Evolutionary conservation across 2,329 filamentous ascomycete species (phyloP).

Genomic region (Phaeoacremonium minimum): DNA sequence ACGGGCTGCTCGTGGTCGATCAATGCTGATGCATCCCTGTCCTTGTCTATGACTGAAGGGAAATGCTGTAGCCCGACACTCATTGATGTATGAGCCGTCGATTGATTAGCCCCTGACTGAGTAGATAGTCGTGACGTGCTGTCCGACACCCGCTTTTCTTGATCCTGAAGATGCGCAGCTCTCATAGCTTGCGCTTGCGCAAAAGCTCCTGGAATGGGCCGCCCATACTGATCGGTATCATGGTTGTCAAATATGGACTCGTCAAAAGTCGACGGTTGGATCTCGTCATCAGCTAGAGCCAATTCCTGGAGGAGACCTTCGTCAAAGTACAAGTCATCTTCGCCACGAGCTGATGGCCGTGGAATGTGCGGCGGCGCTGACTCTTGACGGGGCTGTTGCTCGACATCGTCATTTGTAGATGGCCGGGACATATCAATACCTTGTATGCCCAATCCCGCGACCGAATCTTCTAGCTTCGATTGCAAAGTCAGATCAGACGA

Average conservation of each 20-base stretch:
- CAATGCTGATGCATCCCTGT: slow-evolving; percentile 3
- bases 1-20: slow-evolving; percentile 8
- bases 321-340: slow-evolving; percentile 68
- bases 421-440: slow-evolving; percentile 19
- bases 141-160: slow-evolving; percentile 41
- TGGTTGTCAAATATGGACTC: slow-evolving; percentile 70
- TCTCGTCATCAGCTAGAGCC: slow-evolving; percentile 43
- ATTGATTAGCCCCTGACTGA: slow-evolving; percentile 36
- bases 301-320: slow-evolving; percentile 47
- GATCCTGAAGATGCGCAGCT: slow-evolving; percentile 22
- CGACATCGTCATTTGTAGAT: slow-evolving; percentile 3
- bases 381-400: slow-evolving; percentile 3
- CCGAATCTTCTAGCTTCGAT: slow-evolving; percentile 12
- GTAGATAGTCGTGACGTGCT: slow-evolving; percentile 38
- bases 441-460: slow-evolving; percentile 39
- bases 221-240: slow-evolving; percentile 58
- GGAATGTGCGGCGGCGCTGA: not conserved
- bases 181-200: slow-evolving; percentile 45
- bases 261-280: slow-evolving; percentile 58
- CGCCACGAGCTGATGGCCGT: slow-evolving; percentile 17
- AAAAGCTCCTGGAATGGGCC: slow-evolving; percentile 56
- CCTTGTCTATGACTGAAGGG: slow-evolving; percentile 7
- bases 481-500: slow-evolving; percentile 5
- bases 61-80: slow-evolving; percentile 27
- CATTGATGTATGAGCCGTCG: slow-evolving; percentile 50